Base-by-base conservation (phyloP, 2,329 filamentous ascomycete genomes). In the Paraphaeosphaeria minitans region DNA sequence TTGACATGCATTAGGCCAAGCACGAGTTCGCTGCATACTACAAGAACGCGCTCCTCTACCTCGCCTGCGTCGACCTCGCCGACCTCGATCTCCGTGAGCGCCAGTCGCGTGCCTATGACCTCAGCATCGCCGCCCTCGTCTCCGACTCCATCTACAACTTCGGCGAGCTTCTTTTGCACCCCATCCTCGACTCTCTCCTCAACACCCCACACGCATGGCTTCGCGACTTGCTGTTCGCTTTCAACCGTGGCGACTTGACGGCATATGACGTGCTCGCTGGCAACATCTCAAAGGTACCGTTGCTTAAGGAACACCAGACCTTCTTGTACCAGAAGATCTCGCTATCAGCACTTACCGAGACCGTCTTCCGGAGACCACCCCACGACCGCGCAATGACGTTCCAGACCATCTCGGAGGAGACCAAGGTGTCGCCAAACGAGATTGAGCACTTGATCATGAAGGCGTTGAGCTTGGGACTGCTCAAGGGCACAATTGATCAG, bases 361-460 rank as follows among this genome's bases (percentile, higher is more conserved):
- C 93, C 58, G 93, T 99, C 59, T 99, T 99, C 85, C 91, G 92
- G 56, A 90, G 95, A 48, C 93, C 95, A 50, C 94, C 95, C 31
- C 95, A 99, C 76, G 92, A 98, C 82, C 91, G 95, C 64, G 89
- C 92, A 70, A 95, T 99, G 89, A 90, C 90, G 4, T 99, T 99
- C 80, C 81, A 83, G 53, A 91, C 92, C 51, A 97, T 99, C 72
- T 87, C 91, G 5, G 84, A 90, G 66, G 94, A 98, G 82, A 99
- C 95, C 3, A 96, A 97, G 79, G 93, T 99, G 53, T 86, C 88
- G 68, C 87, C 88, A 2, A 88, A 95, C 71, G 92, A 98, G 81
- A 98, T 99, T 68, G 95, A 99, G 83, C 94, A 98, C 77, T 82
- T 99, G 64, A 91, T 99, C 71, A 99, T 99, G 95, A 98, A 97